phyloP scores from a whole-genome alignment of 371 early-diverging fungal species.

The Circinella minor region DNA sequence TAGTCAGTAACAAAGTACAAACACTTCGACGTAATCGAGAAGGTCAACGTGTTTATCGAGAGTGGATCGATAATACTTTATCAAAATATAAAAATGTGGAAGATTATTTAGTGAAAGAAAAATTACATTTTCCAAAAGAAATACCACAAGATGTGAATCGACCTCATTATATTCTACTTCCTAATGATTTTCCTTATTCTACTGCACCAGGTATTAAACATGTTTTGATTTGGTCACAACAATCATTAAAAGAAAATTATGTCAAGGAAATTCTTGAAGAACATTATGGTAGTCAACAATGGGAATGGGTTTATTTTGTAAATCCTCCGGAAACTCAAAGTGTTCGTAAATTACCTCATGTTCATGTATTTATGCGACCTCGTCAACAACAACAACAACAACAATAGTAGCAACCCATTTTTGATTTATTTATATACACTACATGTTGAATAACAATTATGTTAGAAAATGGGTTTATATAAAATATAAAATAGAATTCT shows the following conservation, averaged over 20 bases:
- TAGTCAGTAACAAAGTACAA: constrained; percentile 41
- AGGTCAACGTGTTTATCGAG: constrained; percentile 35
- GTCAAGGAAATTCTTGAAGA: constrained; percentile 32
- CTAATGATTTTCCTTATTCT: constrained; percentile 70
- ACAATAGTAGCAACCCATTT: neutral
- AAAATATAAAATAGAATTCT: too few species aligned
- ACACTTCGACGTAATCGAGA: constrained; percentile 33
- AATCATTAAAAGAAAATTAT: constrained; percentile 30
- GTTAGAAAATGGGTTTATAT: too few species aligned
- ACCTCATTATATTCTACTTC: constrained; percentile 44
- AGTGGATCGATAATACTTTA: constrained; percentile 42
- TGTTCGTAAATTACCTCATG: constrained; percentile 42
- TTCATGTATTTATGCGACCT: constrained; percentile 48
- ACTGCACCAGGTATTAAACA: constrained; percentile 52
- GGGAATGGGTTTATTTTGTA: constrained; percentile 50
- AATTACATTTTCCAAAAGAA: constrained; percentile 40
- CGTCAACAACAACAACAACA: constrained; percentile 7
- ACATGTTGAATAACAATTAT: too few species aligned
- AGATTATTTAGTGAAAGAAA: constrained; percentile 44
- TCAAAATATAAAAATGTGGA: constrained; percentile 48
- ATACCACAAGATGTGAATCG: constrained; percentile 11
- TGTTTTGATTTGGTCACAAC: constrained; percentile 62
- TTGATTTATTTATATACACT: neutral
- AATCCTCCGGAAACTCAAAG: constrained; percentile 49
- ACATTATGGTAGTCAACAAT: constrained; percentile 25